These are phyloP conservation scores for Atkinsonella hypoxylon DNA, from an alignment of 2,329 filamentous ascomycete genomes.

Conservation along the genomic window DNA sequence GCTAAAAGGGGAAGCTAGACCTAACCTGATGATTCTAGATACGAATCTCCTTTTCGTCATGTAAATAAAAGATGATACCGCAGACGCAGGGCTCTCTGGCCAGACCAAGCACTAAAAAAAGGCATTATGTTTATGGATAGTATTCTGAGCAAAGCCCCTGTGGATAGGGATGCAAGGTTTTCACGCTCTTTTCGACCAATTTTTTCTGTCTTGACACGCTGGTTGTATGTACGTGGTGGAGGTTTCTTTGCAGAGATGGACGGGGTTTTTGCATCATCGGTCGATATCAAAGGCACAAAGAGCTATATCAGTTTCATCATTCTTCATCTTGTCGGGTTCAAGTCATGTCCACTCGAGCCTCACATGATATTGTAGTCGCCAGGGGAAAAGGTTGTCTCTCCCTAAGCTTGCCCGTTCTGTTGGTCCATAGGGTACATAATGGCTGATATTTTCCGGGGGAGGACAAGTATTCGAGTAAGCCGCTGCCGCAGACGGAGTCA, in stretches of 20 bases:
- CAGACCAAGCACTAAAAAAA: not conserved
- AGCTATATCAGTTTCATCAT: not conserved
- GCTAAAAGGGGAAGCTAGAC: slow-evolving; percentile 7
- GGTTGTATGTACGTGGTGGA: too few species aligned
- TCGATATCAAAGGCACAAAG: slow-evolving; percentile 1
- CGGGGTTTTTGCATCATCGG: not conserved
- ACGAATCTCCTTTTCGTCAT: slow-evolving; percentile 53
- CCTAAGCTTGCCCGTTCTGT: not conserved
- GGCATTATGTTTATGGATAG: not conserved
- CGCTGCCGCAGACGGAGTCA: not conserved
- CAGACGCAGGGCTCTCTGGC: not conserved
- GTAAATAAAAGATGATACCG: slow-evolving; percentile 23
- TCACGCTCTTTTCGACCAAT: not conserved
- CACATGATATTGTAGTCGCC: not conserved
- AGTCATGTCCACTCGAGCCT: not conserved
- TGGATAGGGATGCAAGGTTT: not conserved
- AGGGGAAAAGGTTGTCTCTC: not conserved
- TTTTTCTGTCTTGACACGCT: too few species aligned
- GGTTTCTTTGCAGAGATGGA: not conserved
- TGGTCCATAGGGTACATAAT: not conserved
- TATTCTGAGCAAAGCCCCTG: not conserved
- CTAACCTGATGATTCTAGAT: slow-evolving; percentile 23
- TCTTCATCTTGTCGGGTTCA: not conserved
- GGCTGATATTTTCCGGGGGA: too few species aligned
- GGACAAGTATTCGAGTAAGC: not conserved